Base-by-base conservation (phyloP, 805 yeast genomes). In the Isabelozyma rhagii region DNA sequence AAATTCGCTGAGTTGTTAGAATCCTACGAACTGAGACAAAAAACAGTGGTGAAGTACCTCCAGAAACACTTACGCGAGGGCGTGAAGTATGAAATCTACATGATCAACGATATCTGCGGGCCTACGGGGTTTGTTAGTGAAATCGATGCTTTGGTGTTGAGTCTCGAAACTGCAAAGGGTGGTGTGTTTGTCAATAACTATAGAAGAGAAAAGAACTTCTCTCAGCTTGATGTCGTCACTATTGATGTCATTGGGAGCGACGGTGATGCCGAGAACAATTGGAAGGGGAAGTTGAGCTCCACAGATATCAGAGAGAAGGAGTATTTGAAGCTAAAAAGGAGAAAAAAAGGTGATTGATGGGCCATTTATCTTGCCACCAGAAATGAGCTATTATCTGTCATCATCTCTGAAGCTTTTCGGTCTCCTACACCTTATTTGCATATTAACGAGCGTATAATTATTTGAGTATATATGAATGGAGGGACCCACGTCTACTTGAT, bases 21-120 rank as follows among this genome's bases (percentile, higher is more conserved):
- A 58, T 51, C 80, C 0, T 87, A 78, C 55, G 79, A 76, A 0
- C 47, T 44, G 11, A 75, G 99, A 49, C 73, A 74, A 6, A 55
- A 57, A 0, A 61, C 61, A 1, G 87, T 87, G 0, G 52, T 61
- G 1, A 46, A 58, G 0, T 90, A 90, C 60, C 52, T 93, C 5
- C 51, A 55, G 10, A 51, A 50, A 0, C 45, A 43, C 15, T 3
- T 43, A 6, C 5, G 5, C 3, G 25, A 11, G 6, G 15, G 11
- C n/a, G 60, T 85, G 6, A 49, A 53, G 0, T 69, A 82, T 9
- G 82, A 83, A 28, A 69, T 85, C 1, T 79, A 78, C 46, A 82
- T 85, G 54, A 84, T 94, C 43, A 78, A 83, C 51, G 98, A 94
- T 63, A 79, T 92, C 0, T 91, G 96, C 68, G 99, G 99, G 0